Evolutionary conservation across 306 rosid genomes (phyloP).

Genomic region (Mucuna pruriens): DNA sequence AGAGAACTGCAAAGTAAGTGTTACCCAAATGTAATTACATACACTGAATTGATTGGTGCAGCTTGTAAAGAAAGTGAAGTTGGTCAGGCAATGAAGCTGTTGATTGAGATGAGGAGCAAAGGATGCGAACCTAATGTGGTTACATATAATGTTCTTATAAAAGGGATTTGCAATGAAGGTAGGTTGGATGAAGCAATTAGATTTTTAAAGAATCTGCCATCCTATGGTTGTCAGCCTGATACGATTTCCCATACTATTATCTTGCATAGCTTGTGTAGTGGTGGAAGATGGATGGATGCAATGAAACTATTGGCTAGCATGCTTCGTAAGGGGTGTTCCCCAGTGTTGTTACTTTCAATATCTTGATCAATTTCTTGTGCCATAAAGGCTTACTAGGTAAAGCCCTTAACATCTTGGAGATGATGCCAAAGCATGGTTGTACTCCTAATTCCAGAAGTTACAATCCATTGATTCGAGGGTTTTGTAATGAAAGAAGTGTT

Average conservation of each 20-base stretch:
- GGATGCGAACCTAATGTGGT: conserved; percentile 86
- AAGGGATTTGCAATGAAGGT: conserved; percentile 74
- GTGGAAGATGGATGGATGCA: conserved; percentile 88
- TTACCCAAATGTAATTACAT: conserved; percentile 80
- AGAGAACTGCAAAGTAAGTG: conserved; percentile 65
- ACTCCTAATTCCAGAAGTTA: conserved; percentile 81
- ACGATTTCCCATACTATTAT: conserved; percentile 75
- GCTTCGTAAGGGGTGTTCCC: conserved; percentile 76
- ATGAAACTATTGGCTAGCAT: conserved; percentile 65
- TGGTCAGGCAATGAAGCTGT: conserved; percentile 77
- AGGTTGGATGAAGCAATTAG: conserved; percentile 79
- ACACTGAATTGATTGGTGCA: conserved; percentile 78
- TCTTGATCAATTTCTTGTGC: conserved; percentile 77
- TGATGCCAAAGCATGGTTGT: conserved; percentile 74
- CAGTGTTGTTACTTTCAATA: conserved; percentile 85
- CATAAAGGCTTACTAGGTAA: conserved; percentile 72
- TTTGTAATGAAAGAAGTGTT: conserved; percentile 73
- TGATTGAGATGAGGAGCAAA: conserved; percentile 76
- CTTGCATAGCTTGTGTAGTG: conserved; percentile 77
- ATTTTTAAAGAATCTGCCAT: conserved; percentile 63
- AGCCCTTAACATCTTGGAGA: conserved; percentile 78
- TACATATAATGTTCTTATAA: conserved; percentile 70
- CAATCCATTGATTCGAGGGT: conserved; percentile 77
- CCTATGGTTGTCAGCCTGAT: conserved; percentile 75
- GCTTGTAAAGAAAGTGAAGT: conserved; percentile 82